Percentiles rank a stretch among this genome's conserved stretches.
Conservation (phyloP, 176 grass and related monocot species). For the Otatea glauca region DNA sequence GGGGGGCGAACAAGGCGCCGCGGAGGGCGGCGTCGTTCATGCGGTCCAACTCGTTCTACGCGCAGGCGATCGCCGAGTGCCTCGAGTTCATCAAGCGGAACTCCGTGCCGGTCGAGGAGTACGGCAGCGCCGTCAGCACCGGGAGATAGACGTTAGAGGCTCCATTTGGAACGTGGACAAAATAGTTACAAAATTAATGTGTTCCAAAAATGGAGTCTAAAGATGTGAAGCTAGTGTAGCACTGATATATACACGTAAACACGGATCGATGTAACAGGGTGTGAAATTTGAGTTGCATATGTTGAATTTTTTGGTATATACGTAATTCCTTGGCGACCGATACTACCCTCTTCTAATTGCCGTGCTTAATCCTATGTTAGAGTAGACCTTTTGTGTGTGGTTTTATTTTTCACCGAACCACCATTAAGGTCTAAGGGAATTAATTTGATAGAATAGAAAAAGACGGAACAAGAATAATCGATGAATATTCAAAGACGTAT, state of each 20-base stretch:
- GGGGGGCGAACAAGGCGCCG: neutral
- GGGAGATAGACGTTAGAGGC: neutral
- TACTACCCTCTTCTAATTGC: neutral
- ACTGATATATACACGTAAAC: neutral
- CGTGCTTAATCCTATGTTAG: neutral
- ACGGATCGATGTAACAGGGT: neutral
- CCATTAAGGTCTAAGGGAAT: neutral
- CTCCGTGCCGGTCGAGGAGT: constrained; percentile 60
- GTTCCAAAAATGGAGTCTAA: neutral
- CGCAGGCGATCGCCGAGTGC: constrained; percentile 87
- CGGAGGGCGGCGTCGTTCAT: constrained; percentile 36
- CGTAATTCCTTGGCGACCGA: neutral
- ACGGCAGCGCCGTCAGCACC: constrained; percentile 26
- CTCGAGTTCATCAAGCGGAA: constrained; percentile 89
- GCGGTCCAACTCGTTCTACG: constrained; percentile 79
- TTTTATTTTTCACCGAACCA: neutral
- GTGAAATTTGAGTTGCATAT: constrained; percentile 24
- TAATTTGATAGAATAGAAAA: constrained; percentile 16
- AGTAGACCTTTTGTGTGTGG: neutral
- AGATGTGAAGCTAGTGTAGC: neutral
- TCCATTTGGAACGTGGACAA: neutral
- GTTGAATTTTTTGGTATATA: constrained; percentile 28
- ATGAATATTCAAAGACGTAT: constrained; percentile 20
- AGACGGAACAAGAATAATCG: constrained; percentile 2
- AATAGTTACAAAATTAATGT: neutral